Evolutionary conservation across 2,329 filamentous ascomycete species (phyloP).

Genomic region (Colletotrichum limetticola): DNA sequence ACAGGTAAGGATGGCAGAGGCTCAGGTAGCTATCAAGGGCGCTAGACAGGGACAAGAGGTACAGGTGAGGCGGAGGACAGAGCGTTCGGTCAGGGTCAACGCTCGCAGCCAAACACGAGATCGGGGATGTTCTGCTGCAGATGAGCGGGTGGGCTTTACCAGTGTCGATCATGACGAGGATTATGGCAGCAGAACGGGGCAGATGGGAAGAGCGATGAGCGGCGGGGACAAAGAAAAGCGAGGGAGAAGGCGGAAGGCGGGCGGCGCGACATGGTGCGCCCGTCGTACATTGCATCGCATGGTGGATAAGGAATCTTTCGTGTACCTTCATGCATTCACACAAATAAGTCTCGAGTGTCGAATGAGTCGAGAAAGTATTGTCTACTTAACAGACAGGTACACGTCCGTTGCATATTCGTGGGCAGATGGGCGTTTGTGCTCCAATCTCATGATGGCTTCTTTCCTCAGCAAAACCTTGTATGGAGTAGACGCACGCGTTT

Average conservation of each 20-base stretch:
- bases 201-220: neutral
- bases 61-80: conserved; percentile 24
- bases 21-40: neutral
- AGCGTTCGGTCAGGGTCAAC: conserved; percentile 1
- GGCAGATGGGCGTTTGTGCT: neutral
- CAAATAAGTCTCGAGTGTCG: neutral
- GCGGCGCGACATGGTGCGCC: neutral
- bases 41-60: conserved; percentile 13
- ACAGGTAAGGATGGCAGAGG: neutral
- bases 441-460: neutral
- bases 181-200: conserved; percentile 1
- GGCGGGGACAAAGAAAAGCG: neutral
- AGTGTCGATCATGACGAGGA: conserved; percentile 22
- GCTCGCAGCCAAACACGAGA: conserved; percentile 12
- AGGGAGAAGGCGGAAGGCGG: neutral
- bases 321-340: neutral
- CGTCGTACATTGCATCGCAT: neutral
- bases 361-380: neutral
- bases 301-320: neutral
- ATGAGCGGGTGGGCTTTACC: neutral
- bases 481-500: neutral
- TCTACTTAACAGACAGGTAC: neutral
- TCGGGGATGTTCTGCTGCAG: neutral
- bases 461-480: neutral
- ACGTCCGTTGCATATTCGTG: neutral